Percentiles rank a stretch among this genome's conserved stretches.
phyloP scores from a whole-genome alignment of 805 yeast species.

The Millerozyma miso region DNA sequence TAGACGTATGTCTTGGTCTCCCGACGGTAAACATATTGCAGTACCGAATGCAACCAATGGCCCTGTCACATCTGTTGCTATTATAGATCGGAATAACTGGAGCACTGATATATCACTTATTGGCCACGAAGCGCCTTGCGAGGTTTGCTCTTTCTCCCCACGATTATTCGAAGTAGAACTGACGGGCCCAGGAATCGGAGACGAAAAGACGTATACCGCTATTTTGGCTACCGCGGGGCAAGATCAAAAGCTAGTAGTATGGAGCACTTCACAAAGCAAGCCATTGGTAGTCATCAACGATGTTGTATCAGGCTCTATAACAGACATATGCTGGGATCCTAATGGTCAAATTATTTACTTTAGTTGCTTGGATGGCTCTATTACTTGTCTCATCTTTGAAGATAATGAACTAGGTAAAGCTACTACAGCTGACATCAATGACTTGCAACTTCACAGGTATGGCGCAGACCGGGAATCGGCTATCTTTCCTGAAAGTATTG shows the following conservation, averaged over 20 bases:
- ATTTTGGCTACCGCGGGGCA: constrained; percentile 96
- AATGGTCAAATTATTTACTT: constrained; percentile 70
- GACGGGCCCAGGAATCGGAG: constrained; percentile 14
- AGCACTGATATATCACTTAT: constrained; percentile 67
- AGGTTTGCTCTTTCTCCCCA: constrained; percentile 74
- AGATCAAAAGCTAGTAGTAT: constrained; percentile 79
- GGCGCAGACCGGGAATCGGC: constrained; percentile 85
- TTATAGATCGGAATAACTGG: constrained; percentile 78
- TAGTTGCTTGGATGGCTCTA: constrained; percentile 81
- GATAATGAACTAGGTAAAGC: constrained; percentile 59
- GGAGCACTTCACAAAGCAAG: constrained; percentile 75
- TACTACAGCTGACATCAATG: constrained; percentile 60
- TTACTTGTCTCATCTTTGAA: constrained; percentile 64
- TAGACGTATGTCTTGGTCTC: constrained; percentile 82
- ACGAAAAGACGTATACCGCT: constrained; percentile 46
- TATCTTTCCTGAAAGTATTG: constrained; percentile 82
- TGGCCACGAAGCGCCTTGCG: constrained; percentile 85
- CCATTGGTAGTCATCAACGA: constrained; percentile 82
- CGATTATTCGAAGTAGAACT: constrained; percentile 46
- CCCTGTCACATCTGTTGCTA: constrained; percentile 69
- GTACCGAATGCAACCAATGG: constrained; percentile 85
- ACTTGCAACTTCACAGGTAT: constrained; percentile 68
- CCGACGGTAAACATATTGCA: constrained; percentile 84
- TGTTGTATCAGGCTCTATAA: constrained; percentile 69
- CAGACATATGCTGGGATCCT: constrained; percentile 88